Conservation (phyloP, 2,329 filamentous ascomycete species). For the Fusarium annulatum region DNA sequence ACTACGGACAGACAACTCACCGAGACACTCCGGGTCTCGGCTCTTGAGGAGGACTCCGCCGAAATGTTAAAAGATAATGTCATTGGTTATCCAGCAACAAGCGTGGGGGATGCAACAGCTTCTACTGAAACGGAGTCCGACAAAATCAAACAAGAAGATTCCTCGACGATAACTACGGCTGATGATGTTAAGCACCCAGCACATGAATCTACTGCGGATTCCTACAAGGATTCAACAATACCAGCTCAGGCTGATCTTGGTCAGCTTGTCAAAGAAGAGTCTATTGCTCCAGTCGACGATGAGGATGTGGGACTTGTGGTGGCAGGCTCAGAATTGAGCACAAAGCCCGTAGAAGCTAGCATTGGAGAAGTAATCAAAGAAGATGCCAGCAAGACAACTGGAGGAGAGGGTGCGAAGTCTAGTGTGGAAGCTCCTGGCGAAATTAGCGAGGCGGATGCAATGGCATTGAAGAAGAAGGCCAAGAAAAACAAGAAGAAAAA, state of each 20-base stretch:
- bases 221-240: neutral
- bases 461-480: slow-evolving; percentile 44
- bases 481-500: slow-evolving; percentile 52
- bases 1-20: neutral
- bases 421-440: slow-evolving; percentile 6
- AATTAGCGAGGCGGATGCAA: slow-evolving; percentile 8
- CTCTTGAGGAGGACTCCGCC: neutral
- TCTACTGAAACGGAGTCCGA: neutral
- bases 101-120: neutral
- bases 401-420: neutral
- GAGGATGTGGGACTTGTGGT: neutral
- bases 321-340: neutral
- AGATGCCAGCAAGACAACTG: neutral
- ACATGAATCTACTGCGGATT: neutral
- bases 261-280: neutral
- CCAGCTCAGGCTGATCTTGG: neutral
- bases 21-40: neutral
- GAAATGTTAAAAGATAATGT: neutral
- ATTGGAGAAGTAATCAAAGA: neutral
- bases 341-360: neutral
- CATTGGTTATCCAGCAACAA: neutral
- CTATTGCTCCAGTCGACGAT: neutral
- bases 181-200: neutral
- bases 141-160: neutral
- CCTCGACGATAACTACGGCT: neutral